Evolutionary conservation across 2,329 filamentous ascomycete genomes (phyloP), one percentile per base, ranked within the genome.

Genomic region (Sporothrix humicola): DNA sequence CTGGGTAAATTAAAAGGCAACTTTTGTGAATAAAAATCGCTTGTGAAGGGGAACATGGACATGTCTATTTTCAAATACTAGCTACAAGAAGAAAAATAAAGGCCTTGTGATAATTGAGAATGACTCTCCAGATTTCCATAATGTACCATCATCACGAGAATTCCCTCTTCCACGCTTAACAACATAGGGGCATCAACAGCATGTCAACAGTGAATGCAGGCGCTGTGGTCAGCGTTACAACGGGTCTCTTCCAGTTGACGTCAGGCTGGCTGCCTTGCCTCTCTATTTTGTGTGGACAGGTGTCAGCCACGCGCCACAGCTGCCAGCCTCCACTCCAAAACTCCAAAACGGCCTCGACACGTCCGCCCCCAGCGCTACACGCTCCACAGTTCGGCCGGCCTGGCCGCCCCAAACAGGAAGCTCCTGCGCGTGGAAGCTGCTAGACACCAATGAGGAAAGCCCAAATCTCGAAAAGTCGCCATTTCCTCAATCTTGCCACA

Each of bases 361-460:
- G 7, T 15, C 10, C 54, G 54, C 23, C 54, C 54, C 23, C 54
- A 31, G 23, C 54, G 10, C 37, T 46, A 37, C 10, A 4, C 37
- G 59, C 37, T 65, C 37, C 59, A 65, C 59, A 65, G 46, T 65
- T 17, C 26, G 26, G 26, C 26, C 23, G 13, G 46, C 46, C 65
- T 68, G 44, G 23, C 23, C n/a, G 48, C 46, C 73, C 66, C 66
- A 71, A 74, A 72, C 20, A 75, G 74, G 72, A 72, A 75, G 74
- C 63, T 66, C 42, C 61, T 61, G 69, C 56, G 69, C 26, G 54
- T 71, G 42, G 52, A 56, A 58, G n/a, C 50, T 58, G 72, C 72
- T 73, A 73, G 72, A 56, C 72, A 69, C 72, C 23, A 69, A 69
- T 69, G 44, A 63, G 72, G 72, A 61, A 73, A 69, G 72, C 63